Conservation (phyloP, 306 rosid genomes). For the Trifolium repens region DNA sequence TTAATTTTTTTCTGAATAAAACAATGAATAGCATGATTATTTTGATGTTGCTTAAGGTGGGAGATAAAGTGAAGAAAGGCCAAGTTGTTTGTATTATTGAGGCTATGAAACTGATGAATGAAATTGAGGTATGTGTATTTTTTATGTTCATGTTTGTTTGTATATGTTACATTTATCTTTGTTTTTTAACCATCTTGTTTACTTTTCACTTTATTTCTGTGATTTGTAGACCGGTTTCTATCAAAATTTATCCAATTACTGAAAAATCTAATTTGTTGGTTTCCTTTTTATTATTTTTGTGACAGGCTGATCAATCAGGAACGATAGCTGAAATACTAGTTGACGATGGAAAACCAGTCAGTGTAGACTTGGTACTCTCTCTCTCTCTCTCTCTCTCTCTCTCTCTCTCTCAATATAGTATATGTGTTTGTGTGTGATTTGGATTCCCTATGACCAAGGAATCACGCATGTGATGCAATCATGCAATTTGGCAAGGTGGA, state of each 20-base stretch:
- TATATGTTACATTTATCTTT: not conserved
- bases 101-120: slow-evolving; percentile 99
- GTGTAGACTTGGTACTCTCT: slow-evolving; percentile 69
- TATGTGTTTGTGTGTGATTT: too few relatives aligned
- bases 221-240: slow-evolving; percentile 9
- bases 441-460: too few relatives aligned
- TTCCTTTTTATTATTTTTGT: slow-evolving; percentile 25
- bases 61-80: slow-evolving; percentile 92
- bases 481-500: too few relatives aligned
- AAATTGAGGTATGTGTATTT: slow-evolving; percentile 70
- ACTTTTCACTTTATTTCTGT: slow-evolving; percentile 5
- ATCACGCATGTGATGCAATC: too few relatives aligned
- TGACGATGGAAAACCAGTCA: slow-evolving; percentile 84
- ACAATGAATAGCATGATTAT: slow-evolving; percentile 8
- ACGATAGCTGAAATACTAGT: slow-evolving; percentile 70
- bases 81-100: slow-evolving; percentile 88
- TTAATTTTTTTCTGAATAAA: not conserved
- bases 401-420: slow-evolving; percentile 4
- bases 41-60: slow-evolving; percentile 67
- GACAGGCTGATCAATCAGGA: slow-evolving; percentile 92
- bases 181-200: slow-evolving; percentile 14
- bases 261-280: slow-evolving; percentile 19
- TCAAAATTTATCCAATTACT: not conserved
- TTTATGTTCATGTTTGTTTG: not conserved
- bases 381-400: slow-evolving; percentile 22